phyloP scores from a whole-genome alignment of 208 protist species.

The Acanthamoeba sp. region DNA sequence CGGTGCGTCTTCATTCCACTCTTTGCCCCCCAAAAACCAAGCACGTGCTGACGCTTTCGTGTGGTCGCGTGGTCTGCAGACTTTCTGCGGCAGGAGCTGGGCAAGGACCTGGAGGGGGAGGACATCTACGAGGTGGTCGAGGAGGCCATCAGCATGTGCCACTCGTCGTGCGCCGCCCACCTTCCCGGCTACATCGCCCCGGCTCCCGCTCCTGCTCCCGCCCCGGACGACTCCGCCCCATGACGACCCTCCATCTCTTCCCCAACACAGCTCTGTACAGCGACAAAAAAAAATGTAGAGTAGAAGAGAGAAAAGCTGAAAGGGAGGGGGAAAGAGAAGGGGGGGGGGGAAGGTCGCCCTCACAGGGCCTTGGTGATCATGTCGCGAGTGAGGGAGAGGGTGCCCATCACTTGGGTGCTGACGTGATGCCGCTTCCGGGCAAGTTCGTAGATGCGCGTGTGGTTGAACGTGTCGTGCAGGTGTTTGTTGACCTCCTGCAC shows the following conservation, averaged over 20 bases:
- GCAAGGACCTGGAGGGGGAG: slow-evolving; percentile 18
- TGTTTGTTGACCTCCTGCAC: background rate
- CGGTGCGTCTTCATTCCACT: background rate
- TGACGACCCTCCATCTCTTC: too few species aligned
- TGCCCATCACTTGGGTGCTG: background rate
- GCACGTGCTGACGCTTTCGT: background rate
- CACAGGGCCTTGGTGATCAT: too few species aligned
- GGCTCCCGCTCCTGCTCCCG: background rate
- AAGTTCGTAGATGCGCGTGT: background rate
- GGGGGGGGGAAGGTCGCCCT: too few species aligned
- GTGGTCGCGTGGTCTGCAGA: background rate
- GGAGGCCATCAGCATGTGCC: background rate
- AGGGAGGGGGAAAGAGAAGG: too few species aligned
- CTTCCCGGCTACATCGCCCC: slow-evolving; percentile 23
- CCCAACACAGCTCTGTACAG: too few species aligned
- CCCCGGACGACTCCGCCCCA: background rate
- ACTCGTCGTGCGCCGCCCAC: slow-evolving; percentile 2
- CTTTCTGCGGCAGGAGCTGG: slow-evolving; percentile 28
- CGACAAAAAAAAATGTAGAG: too few species aligned
- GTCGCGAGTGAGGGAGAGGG: background rate
- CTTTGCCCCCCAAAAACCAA: background rate
- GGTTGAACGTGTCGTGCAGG: background rate
- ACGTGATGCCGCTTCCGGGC: background rate
- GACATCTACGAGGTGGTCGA: slow-evolving; percentile 38
- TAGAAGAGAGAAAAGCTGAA: too few species aligned